Percentiles rank a stretch among this genome's conserved stretches.
These are phyloP conservation scores for Candida boleticola DNA, from an alignment of 805 yeast genomes.

Conservation along the genomic window DNA sequence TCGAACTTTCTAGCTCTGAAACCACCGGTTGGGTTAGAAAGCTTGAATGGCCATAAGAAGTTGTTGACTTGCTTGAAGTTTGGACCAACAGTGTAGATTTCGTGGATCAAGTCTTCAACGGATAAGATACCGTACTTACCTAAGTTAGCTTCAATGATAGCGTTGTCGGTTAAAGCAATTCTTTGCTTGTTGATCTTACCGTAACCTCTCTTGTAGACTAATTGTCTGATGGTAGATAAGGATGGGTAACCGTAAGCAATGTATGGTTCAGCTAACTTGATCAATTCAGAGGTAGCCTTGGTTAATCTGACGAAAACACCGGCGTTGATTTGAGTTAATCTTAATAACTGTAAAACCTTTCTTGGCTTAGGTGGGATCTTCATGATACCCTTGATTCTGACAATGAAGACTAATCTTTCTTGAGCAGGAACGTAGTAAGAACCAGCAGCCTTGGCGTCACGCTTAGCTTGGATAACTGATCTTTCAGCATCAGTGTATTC, in stretches of 20 bases:
- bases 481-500: constrained; percentile 94
- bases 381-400: constrained; percentile 99
- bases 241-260: constrained; percentile 98
- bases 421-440: constrained; percentile 94
- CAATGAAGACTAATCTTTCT: constrained; percentile 89
- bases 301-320: constrained; percentile 94
- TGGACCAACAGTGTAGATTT: constrained; percentile 94
- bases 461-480: constrained; percentile 80
- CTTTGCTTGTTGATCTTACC: constrained; percentile 97
- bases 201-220: constrained; percentile 96
- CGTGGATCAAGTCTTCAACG: constrained; percentile 93
- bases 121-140: constrained; percentile 93
- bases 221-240: constrained; percentile 85
- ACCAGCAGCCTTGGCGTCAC: constrained; percentile 92
- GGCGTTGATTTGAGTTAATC: constrained; percentile 91
- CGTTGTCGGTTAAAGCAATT: constrained; percentile 83
- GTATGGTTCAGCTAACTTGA: constrained; percentile 94
- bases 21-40: constrained; percentile 96
- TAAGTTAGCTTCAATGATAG: constrained; percentile 81
- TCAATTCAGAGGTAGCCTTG: constrained; percentile 91
- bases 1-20: constrained; percentile 98
- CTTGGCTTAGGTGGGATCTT: constrained; percentile 99
- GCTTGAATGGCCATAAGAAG: constrained; percentile 98
- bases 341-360: constrained; percentile 92
- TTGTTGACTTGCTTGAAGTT: constrained; percentile 98